Conservation (phyloP, 2,329 filamentous ascomycete genomes). For the Acarospora socialis region DNA sequence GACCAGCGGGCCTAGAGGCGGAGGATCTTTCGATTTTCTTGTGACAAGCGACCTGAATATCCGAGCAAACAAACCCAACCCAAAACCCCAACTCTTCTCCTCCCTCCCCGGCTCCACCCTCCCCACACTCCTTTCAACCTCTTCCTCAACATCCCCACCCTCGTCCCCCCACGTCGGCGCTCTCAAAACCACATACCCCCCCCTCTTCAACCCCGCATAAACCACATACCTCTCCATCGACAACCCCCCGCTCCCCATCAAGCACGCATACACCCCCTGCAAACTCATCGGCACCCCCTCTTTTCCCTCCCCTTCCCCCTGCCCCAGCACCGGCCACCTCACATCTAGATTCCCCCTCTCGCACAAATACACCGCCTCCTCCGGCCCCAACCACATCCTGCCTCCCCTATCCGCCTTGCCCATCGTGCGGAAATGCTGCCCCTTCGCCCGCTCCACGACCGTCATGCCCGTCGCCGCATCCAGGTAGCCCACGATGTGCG, state of each 20-base stretch:
- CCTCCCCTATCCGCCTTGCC: conserved; percentile 53
- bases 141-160: conserved; percentile 15
- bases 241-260: conserved; percentile 53
- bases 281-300: conserved; percentile 69
- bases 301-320: conserved; percentile 13
- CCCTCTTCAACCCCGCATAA: conserved; percentile 68
- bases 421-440: conserved; percentile 60
- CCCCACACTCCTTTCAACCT: conserved; percentile 4
- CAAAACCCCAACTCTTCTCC: conserved; percentile 13
- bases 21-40: conserved; percentile 15
- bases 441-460: conserved; percentile 41
- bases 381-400: conserved; percentile 70
- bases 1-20: conserved; percentile 34
- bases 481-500: conserved; percentile 57
- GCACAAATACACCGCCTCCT: conserved; percentile 79
- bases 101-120: conserved; percentile 2
- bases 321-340: conserved; percentile 48
- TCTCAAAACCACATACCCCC: conserved; percentile 68
- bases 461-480: conserved; percentile 42
- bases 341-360: conserved; percentile 80
- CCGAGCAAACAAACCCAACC: conserved; percentile 19
- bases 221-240: conserved; percentile 75
- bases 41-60: conserved; percentile 24
- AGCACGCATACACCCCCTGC: conserved; percentile 75
- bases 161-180: conserved; percentile 42